Conservation (phyloP, 1,139 yeast species). For the Scheffersomyces stambukii region DNA sequence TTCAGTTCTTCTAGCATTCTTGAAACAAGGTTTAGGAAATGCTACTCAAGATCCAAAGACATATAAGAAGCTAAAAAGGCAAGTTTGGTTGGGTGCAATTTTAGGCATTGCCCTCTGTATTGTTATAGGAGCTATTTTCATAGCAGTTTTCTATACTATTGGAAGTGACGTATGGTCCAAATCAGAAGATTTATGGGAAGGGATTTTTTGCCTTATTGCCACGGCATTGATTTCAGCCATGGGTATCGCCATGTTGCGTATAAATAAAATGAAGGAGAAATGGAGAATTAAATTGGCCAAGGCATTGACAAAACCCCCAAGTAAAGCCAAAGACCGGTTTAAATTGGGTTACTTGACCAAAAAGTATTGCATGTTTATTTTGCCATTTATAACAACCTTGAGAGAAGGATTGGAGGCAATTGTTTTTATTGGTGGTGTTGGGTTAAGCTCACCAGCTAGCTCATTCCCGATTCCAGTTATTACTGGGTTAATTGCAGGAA, state of each 20-base stretch:
- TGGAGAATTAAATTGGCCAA: conserved; percentile 67
- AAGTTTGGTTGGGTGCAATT: conserved; percentile 43
- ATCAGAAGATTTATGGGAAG: conserved; percentile 48
- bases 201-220: conserved; percentile 40
- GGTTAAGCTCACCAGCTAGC: conserved; percentile 41
- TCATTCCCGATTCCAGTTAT: conserved; percentile 28
- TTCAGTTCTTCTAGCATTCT: conserved; percentile 42
- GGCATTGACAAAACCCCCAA: conserved; percentile 32
- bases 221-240: conserved; percentile 41
- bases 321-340: conserved; percentile 9
- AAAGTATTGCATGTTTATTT: conserved; percentile 36
- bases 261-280: conserved; percentile 65
- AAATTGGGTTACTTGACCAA: conserved; percentile 21
- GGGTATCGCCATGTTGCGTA: conserved; percentile 42
- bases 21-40: conserved; percentile 54
- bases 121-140: conserved; percentile 33
- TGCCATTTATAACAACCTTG: conserved; percentile 43
- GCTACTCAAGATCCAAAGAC: conserved; percentile 18
- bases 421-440: conserved; percentile 46
- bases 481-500: conserved; percentile 27
- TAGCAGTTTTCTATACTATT: conserved; percentile 32
- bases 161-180: conserved; percentile 42
- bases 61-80: conserved; percentile 21
- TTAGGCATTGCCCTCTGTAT: conserved; percentile 35
- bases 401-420: conserved; percentile 49